Conservation (phyloP, 768 basidiomycete species). For the Mycena belliarum region DNA sequence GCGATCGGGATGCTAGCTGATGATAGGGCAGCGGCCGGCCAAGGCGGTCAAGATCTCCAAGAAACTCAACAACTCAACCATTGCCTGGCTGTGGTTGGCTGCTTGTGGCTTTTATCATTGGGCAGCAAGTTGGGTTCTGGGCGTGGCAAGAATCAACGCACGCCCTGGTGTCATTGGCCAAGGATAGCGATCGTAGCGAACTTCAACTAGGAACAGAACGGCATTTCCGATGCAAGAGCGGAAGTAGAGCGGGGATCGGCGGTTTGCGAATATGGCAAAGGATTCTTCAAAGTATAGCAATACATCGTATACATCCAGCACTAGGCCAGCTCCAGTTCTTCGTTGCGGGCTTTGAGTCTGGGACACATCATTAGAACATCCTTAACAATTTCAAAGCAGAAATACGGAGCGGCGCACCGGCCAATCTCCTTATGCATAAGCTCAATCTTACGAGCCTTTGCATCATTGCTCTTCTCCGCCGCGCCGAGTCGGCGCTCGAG, state of each 20-base stretch:
- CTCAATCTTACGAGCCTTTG: slow-evolving; percentile 34
- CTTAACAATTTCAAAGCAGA: background rate
- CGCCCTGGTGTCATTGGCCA: no score
- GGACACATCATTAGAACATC: background rate
- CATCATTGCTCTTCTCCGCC: slow-evolving; percentile 34
- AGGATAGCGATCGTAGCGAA: no score
- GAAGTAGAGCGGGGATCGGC: background rate
- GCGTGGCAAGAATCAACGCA: no score
- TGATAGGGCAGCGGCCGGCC: no score
- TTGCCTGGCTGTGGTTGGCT: no score
- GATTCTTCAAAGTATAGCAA: background rate
- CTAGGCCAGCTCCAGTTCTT: background rate
- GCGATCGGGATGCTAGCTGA: no score
- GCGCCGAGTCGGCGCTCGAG: slow-evolving; percentile 41
- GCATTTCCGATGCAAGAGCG: background rate
- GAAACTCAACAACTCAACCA: no score
- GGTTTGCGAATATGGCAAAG: background rate
- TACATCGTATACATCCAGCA: background rate
- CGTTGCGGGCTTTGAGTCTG: slow-evolving; percentile 11
- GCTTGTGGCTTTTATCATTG: no score
- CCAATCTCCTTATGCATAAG: slow-evolving; percentile 30
- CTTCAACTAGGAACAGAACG: no score
- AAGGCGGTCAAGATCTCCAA: no score
- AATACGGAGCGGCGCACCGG: slow-evolving; percentile 3
- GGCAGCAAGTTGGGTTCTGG: no score